These are phyloP conservation scores for Psidium guajava DNA, from an alignment of 345 rosid genomes.

Conservation along the genomic window DNA sequence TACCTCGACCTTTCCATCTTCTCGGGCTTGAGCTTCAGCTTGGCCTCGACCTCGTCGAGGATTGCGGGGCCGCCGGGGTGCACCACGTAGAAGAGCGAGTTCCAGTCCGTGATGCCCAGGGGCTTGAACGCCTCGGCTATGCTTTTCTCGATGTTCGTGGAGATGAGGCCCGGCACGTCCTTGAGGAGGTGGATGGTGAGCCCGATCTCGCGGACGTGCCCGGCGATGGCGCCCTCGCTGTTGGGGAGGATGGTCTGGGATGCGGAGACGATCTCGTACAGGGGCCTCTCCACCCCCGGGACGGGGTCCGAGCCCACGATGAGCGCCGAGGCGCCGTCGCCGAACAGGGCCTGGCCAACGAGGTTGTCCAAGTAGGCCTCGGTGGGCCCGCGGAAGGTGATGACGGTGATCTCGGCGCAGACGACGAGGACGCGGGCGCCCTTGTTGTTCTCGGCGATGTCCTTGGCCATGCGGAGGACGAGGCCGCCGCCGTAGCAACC, in stretches of 20 bases:
- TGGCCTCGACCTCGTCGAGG: slow-evolving; percentile 28
- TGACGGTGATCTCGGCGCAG: slow-evolving; percentile 25
- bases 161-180: slow-evolving; percentile 31
- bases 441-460: slow-evolving; percentile 43
- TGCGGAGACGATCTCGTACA: slow-evolving; percentile 27
- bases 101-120: slow-evolving; percentile 37
- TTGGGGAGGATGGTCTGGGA: slow-evolving; percentile 35
- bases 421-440: slow-evolving; percentile 39
- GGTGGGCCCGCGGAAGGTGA: slow-evolving; percentile 35
- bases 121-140: slow-evolving; percentile 29
- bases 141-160: slow-evolving; percentile 24
- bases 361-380: slow-evolving; percentile 29
- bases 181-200: slow-evolving; percentile 30
- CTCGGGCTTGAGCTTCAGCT: slow-evolving; percentile 19
- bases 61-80: slow-evolving; percentile 51
- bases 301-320: slow-evolving; percentile 36
- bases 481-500: slow-evolving; percentile 42
- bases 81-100: slow-evolving; percentile 39
- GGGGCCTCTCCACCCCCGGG: slow-evolving; percentile 14
- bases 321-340: slow-evolving; percentile 36
- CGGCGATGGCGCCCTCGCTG: slow-evolving; percentile 38
- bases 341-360: slow-evolving; percentile 41
- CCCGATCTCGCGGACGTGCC: slow-evolving; percentile 41
- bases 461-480: slow-evolving; percentile 43
- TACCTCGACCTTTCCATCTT: slow-evolving; percentile 25